Conservation (phyloP, 2,329 filamentous ascomycete genomes). For the Beauveria sp. region DNA sequence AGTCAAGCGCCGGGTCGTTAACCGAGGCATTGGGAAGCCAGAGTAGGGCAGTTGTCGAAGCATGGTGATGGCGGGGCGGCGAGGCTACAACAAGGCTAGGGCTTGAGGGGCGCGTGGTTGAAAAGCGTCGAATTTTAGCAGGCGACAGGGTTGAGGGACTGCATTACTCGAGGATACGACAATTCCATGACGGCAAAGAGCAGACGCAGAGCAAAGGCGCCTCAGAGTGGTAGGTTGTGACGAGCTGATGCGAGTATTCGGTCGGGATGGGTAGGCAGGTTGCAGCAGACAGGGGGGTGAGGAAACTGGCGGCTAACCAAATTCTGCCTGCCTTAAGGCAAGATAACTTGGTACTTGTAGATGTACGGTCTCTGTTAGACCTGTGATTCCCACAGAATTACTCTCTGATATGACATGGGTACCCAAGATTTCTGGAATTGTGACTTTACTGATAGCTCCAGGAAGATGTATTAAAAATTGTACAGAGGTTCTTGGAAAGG, state of each 20-base stretch:
- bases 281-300: neutral
- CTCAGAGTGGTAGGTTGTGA: neutral
- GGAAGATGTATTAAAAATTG: too few relatives aligned
- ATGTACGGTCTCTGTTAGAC: too few relatives aligned
- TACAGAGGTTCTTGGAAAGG: too few relatives aligned
- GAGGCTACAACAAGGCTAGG: neutral
- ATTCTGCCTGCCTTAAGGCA: too few relatives aligned
- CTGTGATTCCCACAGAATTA: too few relatives aligned
- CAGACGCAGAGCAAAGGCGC: neutral
- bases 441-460: too few relatives aligned
- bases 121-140: neutral
- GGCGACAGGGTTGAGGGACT: neutral
- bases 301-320: neutral
- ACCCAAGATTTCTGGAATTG: too few relatives aligned
- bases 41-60: constrained; percentile 28
- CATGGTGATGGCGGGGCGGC: constrained; percentile 17
- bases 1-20: constrained; percentile 45
- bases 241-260: neutral
- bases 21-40: constrained; percentile 40
- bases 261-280: neutral
- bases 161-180: neutral
- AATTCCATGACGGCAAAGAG: neutral
- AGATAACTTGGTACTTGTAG: too few relatives aligned
- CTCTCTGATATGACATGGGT: too few relatives aligned
- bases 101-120: neutral